Evolutionary conservation across 1,284 basidiomycete genomes (phyloP).

Genomic region (Ustilago hordei): DNA sequence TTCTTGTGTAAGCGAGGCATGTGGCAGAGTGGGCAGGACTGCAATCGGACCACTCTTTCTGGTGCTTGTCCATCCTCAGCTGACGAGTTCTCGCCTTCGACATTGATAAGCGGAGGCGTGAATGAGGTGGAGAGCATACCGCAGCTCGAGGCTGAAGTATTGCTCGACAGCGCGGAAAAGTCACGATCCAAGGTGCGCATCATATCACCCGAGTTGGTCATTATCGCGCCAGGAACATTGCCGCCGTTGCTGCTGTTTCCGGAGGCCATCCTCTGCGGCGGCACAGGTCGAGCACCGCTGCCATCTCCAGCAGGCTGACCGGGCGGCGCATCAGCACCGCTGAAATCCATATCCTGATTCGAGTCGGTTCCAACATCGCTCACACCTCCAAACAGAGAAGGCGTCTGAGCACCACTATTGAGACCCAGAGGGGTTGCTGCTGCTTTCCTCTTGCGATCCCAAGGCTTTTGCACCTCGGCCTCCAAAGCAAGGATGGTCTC

Average conservation of each 20-base stretch:
- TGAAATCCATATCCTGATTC: constrained; percentile 48
- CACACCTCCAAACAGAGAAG: constrained; percentile 33
- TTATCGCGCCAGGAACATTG: constrained; percentile 5
- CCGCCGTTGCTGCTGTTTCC: constrained; percentile 5
- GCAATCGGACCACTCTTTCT: constrained; percentile 93
- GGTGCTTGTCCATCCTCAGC: constrained; percentile 23
- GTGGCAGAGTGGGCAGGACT: constrained; percentile 92
- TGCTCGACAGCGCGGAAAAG: constrained; percentile 39
- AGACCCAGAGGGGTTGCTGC: constrained; percentile 3
- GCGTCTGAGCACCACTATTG: constrained; percentile 49
- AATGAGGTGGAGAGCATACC: constrained; percentile 28
- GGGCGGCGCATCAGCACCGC: constrained; percentile 53
- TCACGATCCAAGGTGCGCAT: constrained; percentile 34
- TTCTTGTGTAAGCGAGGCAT: constrained; percentile 84
- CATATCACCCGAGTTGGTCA: constrained; percentile 29
- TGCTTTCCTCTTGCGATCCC: constrained; percentile 48
- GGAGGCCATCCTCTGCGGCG: neutral
- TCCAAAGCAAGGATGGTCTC: constrained; percentile 72
- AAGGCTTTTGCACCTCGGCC: constrained; percentile 56
- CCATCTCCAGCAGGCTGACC: neutral
- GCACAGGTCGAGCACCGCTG: constrained; percentile 9
- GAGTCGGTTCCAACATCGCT: constrained; percentile 31
- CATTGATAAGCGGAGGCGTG: constrained; percentile 33
- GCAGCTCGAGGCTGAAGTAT: constrained; percentile 21
- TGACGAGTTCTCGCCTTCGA: constrained; percentile 17